Percentiles rank a stretch among this genome's conserved stretches.
Evolutionary conservation across 805 yeast genomes (phyloP).

Genomic region (Scheffersomyces coipomensis): DNA sequence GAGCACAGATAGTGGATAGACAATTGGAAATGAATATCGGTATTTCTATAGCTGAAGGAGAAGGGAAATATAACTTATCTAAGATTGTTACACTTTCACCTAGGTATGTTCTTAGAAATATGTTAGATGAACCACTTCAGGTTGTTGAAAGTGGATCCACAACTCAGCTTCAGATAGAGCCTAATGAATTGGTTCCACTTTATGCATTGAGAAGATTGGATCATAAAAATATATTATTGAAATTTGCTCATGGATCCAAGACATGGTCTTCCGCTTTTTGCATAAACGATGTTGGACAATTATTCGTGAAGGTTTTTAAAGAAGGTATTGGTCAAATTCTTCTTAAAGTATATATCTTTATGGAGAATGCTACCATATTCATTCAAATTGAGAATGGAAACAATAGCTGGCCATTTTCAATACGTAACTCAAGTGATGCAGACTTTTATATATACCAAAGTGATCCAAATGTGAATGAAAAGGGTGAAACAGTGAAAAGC

Average conservation of each 20-base stretch:
- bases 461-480: slow-evolving; percentile 69
- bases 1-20: slow-evolving; percentile 46
- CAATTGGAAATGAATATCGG: slow-evolving; percentile 73
- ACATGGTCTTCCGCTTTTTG: slow-evolving; percentile 88
- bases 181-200: slow-evolving; percentile 53
- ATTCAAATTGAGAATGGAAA: slow-evolving; percentile 71
- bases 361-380: slow-evolving; percentile 83
- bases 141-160: slow-evolving; percentile 70
- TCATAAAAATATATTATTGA: slow-evolving; percentile 59
- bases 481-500: slow-evolving; percentile 49
- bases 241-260: slow-evolving; percentile 54
- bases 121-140: slow-evolving; percentile 52
- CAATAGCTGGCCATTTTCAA: slow-evolving; percentile 87
- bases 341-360: slow-evolving; percentile 65
- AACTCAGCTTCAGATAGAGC: slow-evolving; percentile 41
- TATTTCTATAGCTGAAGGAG: slow-evolving; percentile 73
- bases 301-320: slow-evolving; percentile 67
- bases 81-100: slow-evolving; percentile 83
- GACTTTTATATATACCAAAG: slow-evolving; percentile 86
- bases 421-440: slow-evolving; percentile 84
- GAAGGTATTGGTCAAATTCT: slow-evolving; percentile 67
- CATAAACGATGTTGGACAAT: slow-evolving; percentile 80
- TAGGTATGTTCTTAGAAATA: slow-evolving; percentile 72
- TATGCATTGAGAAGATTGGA: slow-evolving; percentile 59
- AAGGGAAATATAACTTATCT: slow-evolving; percentile 74